phyloP scores from a whole-genome alignment of 148 eudicot genomes.

The Arctostaphylos glauca region DNA sequence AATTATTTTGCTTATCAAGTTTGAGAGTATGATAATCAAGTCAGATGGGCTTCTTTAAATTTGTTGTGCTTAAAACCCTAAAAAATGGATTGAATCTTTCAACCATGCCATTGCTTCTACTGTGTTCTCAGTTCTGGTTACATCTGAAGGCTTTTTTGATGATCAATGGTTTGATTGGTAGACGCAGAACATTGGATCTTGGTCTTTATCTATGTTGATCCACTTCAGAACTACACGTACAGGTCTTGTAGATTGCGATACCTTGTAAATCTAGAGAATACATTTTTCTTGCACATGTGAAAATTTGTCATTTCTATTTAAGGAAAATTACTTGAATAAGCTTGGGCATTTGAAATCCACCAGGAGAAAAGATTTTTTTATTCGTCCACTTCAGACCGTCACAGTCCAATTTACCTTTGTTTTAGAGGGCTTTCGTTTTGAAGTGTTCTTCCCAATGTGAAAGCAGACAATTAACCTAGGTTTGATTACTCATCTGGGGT shows the following conservation, averaged over 20 bases:
- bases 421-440: not conserved
- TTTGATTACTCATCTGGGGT: not conserved
- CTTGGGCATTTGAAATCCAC: not conserved
- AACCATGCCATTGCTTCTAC: not conserved
- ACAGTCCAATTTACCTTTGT: not conserved
- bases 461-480: not conserved
- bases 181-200: not conserved
- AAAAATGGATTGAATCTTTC: not conserved
- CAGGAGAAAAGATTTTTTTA: not conserved
- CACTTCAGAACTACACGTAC: not conserved
- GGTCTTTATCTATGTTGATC: not conserved
- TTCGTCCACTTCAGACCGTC: not conserved
- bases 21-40: not conserved
- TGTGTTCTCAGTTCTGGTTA: not conserved
- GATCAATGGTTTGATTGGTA: not conserved
- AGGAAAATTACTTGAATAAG: not conserved
- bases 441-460: not conserved
- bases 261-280: slow-evolving; percentile 5
- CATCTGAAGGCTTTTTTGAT: not conserved
- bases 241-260: not conserved
- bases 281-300: not conserved
- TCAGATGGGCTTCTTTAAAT: not conserved
- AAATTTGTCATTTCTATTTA: not conserved
- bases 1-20: not conserved
- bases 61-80: not conserved